Percentiles rank a stretch among this genome's conserved stretches.
phyloP scores from a whole-genome alignment of 1,284 basidiomycete genomes.

The Papiliotrema laurentii region DNA sequence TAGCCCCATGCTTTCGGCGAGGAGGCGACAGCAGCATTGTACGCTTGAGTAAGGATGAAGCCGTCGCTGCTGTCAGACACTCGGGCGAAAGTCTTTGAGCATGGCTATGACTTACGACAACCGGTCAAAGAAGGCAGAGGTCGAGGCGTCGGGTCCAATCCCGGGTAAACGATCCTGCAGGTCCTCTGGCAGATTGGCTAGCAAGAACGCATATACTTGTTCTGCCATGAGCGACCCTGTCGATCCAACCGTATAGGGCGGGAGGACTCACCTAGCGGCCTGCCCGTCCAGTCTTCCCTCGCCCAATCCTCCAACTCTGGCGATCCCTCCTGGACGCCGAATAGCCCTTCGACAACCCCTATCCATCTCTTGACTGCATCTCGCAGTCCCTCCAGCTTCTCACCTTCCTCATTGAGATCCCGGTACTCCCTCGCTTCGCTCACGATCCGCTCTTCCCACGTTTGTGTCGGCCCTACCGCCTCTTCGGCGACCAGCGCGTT shows the following conservation, averaged over 20 bases:
- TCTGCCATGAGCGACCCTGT: slow-evolving; percentile 16
- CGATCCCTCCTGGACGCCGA: slow-evolving; percentile 14
- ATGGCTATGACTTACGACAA: slow-evolving; percentile 21
- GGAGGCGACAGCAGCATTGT: slow-evolving; percentile 29
- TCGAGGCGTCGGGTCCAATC: slow-evolving; percentile 1
- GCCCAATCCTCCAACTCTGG: slow-evolving; percentile 23
- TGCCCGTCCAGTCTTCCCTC: slow-evolving; percentile 65
- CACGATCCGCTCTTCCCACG: slow-evolving; percentile 45
- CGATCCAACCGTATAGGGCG: background rate
- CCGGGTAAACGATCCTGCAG: slow-evolving; percentile 24
- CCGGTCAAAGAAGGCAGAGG: slow-evolving; percentile 10
- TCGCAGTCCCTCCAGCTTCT: slow-evolving; percentile 11
- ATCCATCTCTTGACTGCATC: slow-evolving; percentile 32
- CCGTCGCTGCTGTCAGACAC: slow-evolving; percentile 32
- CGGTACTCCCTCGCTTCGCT: slow-evolving; percentile 29
- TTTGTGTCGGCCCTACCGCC: slow-evolving; percentile 11
- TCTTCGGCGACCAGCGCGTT: slow-evolving; percentile 29
- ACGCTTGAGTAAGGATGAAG: slow-evolving; percentile 39
- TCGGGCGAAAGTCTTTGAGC: background rate
- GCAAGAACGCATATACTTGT: slow-evolving; percentile 35
- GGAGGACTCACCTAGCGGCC: slow-evolving; percentile 55
- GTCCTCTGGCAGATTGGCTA: slow-evolving; percentile 26
- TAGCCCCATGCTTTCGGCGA: slow-evolving; percentile 44
- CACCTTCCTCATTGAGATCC: slow-evolving; percentile 13
- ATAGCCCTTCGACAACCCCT: slow-evolving; percentile 32